Percentiles rank a stretch among this genome's conserved stretches.
phyloP scores from a whole-genome alignment of 176 grass and related monocot genomes.

The Triticum aestivum region IWGSC_CS_RefSeq_v2.1 NC_057814.1:77639857-77640356 shows the following conservation, averaged over 20 bases:
- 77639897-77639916: constrained; percentile 88
- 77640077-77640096: constrained; percentile 70
- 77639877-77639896: constrained; percentile 66
- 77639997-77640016: constrained; percentile 72
- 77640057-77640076: constrained; percentile 80
- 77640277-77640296: constrained; percentile 66
- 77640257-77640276: constrained; percentile 73
- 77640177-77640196: constrained; percentile 12
- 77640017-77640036: constrained; percentile 83
- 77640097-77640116: constrained; percentile 40
- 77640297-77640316: constrained; percentile 61
- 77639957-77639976: neutral
- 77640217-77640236: constrained; percentile 15
- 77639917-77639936: constrained; percentile 2
- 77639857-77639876: constrained; percentile 62
- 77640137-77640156: neutral
- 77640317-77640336: constrained; percentile 46
- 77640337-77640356: constrained; percentile 22
- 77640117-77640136: constrained; percentile 1
- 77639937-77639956: neutral
- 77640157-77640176: neutral
- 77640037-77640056: constrained; percentile 98
- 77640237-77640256: constrained; percentile 40
- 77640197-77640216: constrained; percentile 11
- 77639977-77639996: constrained; percentile 24